phyloP scores from a whole-genome alignment of 176 grass and related monocot species.

The Luzula sylvatica region DNA sequence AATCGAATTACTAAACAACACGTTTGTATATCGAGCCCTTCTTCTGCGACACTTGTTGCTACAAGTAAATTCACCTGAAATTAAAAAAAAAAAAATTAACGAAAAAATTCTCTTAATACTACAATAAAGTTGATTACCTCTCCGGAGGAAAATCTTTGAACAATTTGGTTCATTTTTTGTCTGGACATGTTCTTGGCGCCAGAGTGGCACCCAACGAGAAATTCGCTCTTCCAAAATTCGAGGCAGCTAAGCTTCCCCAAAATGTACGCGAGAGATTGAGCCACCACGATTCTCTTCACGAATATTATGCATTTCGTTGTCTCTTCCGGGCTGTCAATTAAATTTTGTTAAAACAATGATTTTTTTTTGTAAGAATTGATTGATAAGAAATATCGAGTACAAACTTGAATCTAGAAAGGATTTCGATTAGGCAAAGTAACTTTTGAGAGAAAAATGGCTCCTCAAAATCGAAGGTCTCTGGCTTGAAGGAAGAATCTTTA shows the following conservation, averaged over 20 bases:
- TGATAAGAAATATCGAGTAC: neutral
- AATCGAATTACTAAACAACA: conserved; percentile 94
- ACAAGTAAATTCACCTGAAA: conserved; percentile 89
- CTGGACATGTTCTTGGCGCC: conserved; percentile 71
- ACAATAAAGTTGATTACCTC: conserved; percentile 38
- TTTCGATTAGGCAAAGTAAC: conserved; percentile 46
- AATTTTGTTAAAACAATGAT: neutral
- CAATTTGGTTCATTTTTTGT: conserved; percentile 65
- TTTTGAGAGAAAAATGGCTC: conserved; percentile 96
- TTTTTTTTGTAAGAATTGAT: too few relatives aligned
- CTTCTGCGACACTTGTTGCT: conserved; percentile 93
- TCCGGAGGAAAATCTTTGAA: conserved; percentile 71
- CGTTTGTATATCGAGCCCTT: conserved; percentile 95
- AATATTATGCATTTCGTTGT: conserved; percentile 89
- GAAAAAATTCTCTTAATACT: neutral
- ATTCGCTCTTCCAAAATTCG: conserved; percentile 78
- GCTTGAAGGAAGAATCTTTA: conserved; percentile 30
- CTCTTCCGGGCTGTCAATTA: conserved; percentile 41
- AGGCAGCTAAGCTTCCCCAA: conserved; percentile 55
- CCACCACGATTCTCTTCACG: conserved; percentile 77
- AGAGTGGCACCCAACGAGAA: conserved; percentile 72
- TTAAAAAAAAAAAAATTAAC: conserved; percentile 17
- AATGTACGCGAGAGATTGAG: conserved; percentile 56
- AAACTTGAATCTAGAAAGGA: conserved; percentile 65
- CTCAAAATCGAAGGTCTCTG: conserved; percentile 49